phyloP scores from a whole-genome alignment of 2,329 filamentous ascomycete genomes.

The Stagonosporopsis vannaccii region DNA sequence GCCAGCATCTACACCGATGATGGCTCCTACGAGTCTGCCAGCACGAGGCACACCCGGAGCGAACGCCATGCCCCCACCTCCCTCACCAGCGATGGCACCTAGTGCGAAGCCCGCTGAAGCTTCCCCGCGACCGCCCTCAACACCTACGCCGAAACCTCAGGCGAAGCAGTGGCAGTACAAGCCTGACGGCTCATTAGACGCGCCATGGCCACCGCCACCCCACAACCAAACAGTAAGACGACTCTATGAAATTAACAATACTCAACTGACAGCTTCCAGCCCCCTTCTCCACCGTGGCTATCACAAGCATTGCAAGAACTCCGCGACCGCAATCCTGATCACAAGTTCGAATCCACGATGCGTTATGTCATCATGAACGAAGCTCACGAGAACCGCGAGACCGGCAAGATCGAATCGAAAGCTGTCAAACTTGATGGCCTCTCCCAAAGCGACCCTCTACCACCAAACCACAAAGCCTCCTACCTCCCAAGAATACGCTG shows the following conservation, averaged over 20 bases:
- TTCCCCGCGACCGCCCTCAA: slow-evolving; percentile 43
- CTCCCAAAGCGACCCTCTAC: slow-evolving; percentile 59
- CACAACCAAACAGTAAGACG: slow-evolving; percentile 69
- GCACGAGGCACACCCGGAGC: slow-evolving; percentile 60
- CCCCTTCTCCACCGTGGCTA: slow-evolving; percentile 88
- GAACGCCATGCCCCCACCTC: slow-evolving; percentile 64
- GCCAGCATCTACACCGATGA: slow-evolving; percentile 54
- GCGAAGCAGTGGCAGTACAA: slow-evolving; percentile 47
- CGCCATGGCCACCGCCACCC: slow-evolving; percentile 64
- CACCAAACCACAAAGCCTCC: slow-evolving; percentile 74
- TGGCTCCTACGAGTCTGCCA: slow-evolving; percentile 56
- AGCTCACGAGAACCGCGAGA: slow-evolving; percentile 53
- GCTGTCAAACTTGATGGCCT: slow-evolving; percentile 63
- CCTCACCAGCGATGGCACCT: slow-evolving; percentile 53
- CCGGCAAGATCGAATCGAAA: slow-evolving; percentile 57
- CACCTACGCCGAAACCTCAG: slow-evolving; percentile 46
- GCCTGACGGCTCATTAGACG: slow-evolving; percentile 68
- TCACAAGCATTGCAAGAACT: slow-evolving; percentile 74
- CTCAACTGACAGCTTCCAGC: slow-evolving; percentile 60
- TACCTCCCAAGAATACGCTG: slow-evolving; percentile 91
- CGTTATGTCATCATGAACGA: slow-evolving; percentile 83
- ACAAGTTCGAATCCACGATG: slow-evolving; percentile 90
- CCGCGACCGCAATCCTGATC: slow-evolving; percentile 73
- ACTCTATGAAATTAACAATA: neutral
- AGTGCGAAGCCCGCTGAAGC: slow-evolving; percentile 43